Evolutionary conservation across 306 rosid species (phyloP).

Genomic region (Geum urbanum): DNA sequence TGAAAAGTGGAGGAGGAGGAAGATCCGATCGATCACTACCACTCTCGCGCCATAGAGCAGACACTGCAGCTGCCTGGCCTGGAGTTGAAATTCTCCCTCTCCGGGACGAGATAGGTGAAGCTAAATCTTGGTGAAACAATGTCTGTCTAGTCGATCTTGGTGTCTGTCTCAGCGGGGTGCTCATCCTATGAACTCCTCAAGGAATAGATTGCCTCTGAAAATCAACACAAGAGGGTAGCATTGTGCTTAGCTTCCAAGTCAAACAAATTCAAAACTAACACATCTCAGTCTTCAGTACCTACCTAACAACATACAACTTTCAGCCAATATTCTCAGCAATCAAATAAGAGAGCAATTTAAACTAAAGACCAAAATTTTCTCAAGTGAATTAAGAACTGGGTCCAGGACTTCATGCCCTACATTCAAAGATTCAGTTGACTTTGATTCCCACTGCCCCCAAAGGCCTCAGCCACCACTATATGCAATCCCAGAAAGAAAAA

Average conservation of each 20-base stretch:
- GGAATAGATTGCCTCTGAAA: slow-evolving; percentile 26
- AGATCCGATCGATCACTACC: slow-evolving; percentile 58
- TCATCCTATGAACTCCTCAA: slow-evolving; percentile 41
- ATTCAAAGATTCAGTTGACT: background rate
- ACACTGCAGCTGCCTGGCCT: slow-evolving; percentile 75
- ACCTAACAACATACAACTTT: background rate
- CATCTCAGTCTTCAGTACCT: background rate
- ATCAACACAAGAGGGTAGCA: background rate
- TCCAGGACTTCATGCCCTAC: background rate
- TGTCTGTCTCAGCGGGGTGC: slow-evolving; percentile 57
- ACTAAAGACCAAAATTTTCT: background rate
- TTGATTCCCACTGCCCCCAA: background rate
- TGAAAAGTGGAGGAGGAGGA: slow-evolving; percentile 91
- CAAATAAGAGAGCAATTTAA: slow-evolving; percentile 4
- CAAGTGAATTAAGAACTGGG: background rate
- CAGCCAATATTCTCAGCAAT: background rate
- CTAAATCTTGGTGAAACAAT: slow-evolving; percentile 86
- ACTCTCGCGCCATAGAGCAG: slow-evolving; percentile 85
- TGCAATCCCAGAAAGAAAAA: background rate
- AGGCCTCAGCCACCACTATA: no score
- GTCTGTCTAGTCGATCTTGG: slow-evolving; percentile 77
- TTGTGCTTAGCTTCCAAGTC: background rate
- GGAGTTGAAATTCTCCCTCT: slow-evolving; percentile 76
- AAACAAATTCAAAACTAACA: background rate
- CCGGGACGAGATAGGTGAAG: slow-evolving; percentile 75